Evolutionary conservation across 2,329 filamentous ascomycete genomes (phyloP).

Genomic region (Cercospora janseana): DNA sequence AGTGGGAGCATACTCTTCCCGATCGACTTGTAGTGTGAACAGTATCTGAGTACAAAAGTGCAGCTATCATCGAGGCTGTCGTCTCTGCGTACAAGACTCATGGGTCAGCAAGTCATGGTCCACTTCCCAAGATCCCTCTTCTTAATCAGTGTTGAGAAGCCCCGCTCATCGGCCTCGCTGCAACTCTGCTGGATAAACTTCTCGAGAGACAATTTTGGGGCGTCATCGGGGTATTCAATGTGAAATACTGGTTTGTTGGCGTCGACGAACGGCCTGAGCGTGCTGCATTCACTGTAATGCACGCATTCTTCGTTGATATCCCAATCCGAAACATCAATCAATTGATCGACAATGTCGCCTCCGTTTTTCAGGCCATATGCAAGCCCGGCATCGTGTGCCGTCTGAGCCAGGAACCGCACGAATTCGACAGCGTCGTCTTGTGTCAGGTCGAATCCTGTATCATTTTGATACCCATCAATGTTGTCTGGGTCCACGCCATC

Average conservation of each 20-base stretch:
- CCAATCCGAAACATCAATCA: constrained; percentile 59
- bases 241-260: constrained; percentile 68
- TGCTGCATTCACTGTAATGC: constrained; percentile 57
- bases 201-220: neutral
- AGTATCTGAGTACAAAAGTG: neutral
- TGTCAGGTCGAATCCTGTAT: constrained; percentile 56
- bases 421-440: constrained; percentile 56
- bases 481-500: constrained; percentile 41
- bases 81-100: neutral
- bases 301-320: constrained; percentile 14
- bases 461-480: constrained; percentile 27
- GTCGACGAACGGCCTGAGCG: constrained; percentile 57
- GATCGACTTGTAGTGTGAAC: constrained; percentile 1
- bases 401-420: constrained; percentile 58
- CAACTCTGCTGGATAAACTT: constrained; percentile 33
- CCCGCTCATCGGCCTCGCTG: constrained; percentile 43
- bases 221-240: constrained; percentile 63
- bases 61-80: neutral
- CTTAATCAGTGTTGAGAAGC: constrained; percentile 66
- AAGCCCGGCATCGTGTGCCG: constrained; percentile 56
- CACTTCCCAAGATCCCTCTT: constrained; percentile 63
- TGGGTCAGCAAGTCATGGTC: constrained; percentile 28
- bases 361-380: constrained; percentile 69
- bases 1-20: neutral
- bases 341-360: constrained; percentile 56